Percentiles rank a stretch among this genome's conserved stretches.
phyloP scores from a whole-genome alignment of 805 yeast species.

The Ogataea thermomethanolica region DNA sequence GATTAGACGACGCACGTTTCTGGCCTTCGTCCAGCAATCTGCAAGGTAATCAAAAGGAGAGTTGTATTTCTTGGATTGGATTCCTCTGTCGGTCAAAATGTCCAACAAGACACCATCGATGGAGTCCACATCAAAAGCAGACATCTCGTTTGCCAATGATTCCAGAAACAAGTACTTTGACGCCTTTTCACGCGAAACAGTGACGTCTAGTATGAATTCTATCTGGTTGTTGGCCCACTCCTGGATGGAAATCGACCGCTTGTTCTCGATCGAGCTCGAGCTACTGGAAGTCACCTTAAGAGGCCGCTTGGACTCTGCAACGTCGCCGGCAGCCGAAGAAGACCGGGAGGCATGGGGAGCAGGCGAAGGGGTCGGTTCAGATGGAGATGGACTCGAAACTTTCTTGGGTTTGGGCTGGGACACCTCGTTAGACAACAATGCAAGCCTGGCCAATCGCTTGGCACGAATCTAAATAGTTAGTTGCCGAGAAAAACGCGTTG shows the following conservation, averaged over 20 bases:
- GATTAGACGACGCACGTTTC: conserved; percentile 40
- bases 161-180: conserved; percentile 18
- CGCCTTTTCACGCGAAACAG: conserved; percentile 28
- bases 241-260: conserved; percentile 21
- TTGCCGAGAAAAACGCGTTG: neutral
- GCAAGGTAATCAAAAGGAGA: conserved; percentile 47
- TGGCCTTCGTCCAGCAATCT: conserved; percentile 41
- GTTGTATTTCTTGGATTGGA: conserved; percentile 23
- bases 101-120: conserved; percentile 56
- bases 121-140: conserved; percentile 28
- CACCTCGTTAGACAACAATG: conserved; percentile 13
- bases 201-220: conserved; percentile 36
- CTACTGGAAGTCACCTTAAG: neutral
- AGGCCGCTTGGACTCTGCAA: too few species aligned
- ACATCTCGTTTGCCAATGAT: conserved; percentile 26
- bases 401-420: conserved; percentile 9
- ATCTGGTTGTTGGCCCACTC: conserved; percentile 42
- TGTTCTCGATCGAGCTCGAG: neutral
- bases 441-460: conserved; percentile 48
- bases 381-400: conserved; percentile 1
- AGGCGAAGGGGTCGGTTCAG: neutral
- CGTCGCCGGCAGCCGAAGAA: too few species aligned
- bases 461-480: conserved; percentile 34
- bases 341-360: neutral
- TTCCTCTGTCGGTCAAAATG: conserved; percentile 52